Evolutionary conservation across 228 moss, liverwort and hornwort species (phyloP).

Genomic region (Sphagnum magellanicum): DNA sequence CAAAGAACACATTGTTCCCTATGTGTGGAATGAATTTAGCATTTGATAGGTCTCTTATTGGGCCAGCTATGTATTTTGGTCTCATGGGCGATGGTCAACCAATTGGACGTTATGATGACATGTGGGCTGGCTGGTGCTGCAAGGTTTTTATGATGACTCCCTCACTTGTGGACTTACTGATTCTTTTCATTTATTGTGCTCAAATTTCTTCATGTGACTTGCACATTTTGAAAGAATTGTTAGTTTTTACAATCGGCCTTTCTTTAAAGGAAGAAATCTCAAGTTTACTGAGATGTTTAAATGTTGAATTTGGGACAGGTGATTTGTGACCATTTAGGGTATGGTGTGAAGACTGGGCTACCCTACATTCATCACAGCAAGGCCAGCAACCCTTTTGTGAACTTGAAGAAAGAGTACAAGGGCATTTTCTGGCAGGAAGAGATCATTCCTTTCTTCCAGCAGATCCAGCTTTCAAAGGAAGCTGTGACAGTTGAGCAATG

Average conservation of each 20-base stretch:
- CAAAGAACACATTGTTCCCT: slow-evolving; percentile 78
- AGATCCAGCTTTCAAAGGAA: slow-evolving; percentile 50
- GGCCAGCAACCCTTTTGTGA: slow-evolving; percentile 67
- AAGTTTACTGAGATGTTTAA: too few species aligned
- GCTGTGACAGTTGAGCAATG: slow-evolving; percentile 58
- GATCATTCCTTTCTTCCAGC: slow-evolving; percentile 66
- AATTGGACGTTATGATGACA: slow-evolving; percentile 70
- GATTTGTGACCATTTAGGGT: slow-evolving; percentile 59
- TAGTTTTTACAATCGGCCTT: too few species aligned
- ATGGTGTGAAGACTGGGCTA: slow-evolving; percentile 60
- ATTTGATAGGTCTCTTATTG: slow-evolving; percentile 68
- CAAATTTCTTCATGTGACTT: too few species aligned
- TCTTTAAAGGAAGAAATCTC: too few species aligned
- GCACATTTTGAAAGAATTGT: too few species aligned
- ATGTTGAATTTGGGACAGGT: slow-evolving; percentile 9
- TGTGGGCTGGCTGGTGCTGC: slow-evolving; percentile 82
- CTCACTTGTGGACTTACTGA: too few species aligned
- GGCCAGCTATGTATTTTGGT: slow-evolving; percentile 69
- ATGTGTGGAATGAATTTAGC: slow-evolving; percentile 99
- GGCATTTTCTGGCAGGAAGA: slow-evolving; percentile 77
- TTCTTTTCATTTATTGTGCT: too few species aligned
- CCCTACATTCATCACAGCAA: slow-evolving; percentile 72
- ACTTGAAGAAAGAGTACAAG: slow-evolving; percentile 61
- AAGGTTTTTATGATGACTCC: slow-evolving; percentile 13
- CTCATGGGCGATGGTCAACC: slow-evolving; percentile 76